Conservation (phyloP, 768 basidiomycete species). For the Amanita molliuscula region DNA sequence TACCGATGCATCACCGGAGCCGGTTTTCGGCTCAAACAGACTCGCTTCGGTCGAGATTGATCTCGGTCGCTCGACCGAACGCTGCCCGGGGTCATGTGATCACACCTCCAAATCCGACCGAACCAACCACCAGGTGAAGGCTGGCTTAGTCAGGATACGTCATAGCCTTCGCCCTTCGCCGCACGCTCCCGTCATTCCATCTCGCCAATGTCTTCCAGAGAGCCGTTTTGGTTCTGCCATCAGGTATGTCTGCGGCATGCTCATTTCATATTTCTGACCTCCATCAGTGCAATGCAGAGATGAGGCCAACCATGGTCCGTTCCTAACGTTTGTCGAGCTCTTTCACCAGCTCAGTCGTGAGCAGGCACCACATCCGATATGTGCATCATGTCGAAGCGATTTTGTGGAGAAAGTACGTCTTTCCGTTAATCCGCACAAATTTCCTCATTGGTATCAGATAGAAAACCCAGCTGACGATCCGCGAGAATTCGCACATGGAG, state of each 20-base stretch:
- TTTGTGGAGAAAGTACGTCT: conserved; percentile 71
- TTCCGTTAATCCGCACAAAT: conserved; percentile 5
- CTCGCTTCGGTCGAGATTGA: no score
- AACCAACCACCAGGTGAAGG: no score
- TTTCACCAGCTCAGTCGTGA: conserved; percentile 3
- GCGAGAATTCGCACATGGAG: conserved; percentile 43
- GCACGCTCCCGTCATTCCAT: not conserved
- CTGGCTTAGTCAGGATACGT: not conserved
- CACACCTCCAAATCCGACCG: no score
- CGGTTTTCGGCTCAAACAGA: no score
- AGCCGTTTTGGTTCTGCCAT: conserved; percentile 75
- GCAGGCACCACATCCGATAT: conserved; percentile 74
- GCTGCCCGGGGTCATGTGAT: no score
- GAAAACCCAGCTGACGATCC: conserved; percentile 72
- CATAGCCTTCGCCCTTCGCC: not conserved
- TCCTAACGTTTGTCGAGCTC: not conserved
- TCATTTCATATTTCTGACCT: conserved; percentile 5
- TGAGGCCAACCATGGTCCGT: conserved; percentile 76
- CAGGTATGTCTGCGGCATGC: conserved; percentile 30
- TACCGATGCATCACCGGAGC: no score
- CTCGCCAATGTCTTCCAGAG: conserved; percentile 50
- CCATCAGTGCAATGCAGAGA: conserved; percentile 68
- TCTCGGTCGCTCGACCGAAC: no score
- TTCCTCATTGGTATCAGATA: conserved; percentile 34
- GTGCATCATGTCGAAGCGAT: conserved; percentile 69